These are phyloP conservation scores for Insectozyma bohioensis DNA, from an alignment of 1,139 yeast genomes.

Conservation along the genomic window DNA sequence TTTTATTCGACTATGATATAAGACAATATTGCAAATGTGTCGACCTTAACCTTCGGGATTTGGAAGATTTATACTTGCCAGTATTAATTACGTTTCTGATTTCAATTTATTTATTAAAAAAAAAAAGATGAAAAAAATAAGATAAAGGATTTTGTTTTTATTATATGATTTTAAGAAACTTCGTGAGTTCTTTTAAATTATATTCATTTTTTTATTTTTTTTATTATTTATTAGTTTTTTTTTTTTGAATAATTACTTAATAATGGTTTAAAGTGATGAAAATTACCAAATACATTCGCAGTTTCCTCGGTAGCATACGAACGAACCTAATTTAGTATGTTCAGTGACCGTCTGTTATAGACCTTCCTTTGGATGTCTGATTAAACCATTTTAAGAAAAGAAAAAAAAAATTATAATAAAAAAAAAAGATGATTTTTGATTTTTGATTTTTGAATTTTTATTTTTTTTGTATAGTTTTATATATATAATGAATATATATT, in stretches of 20 bases:
- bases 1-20: slow-evolving; percentile 79
- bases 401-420: too few relatives aligned
- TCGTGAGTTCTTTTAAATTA: slow-evolving; percentile 4
- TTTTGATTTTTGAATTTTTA: too few relatives aligned
- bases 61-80: slow-evolving; percentile 77
- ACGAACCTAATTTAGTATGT: slow-evolving; percentile 77
- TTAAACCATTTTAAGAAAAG: too few relatives aligned
- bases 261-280: slow-evolving; percentile 60
- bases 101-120: slow-evolving; percentile 4
- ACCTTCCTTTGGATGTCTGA: slow-evolving; percentile 75
- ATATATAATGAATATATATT: too few relatives aligned
- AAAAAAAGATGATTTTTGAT: too few relatives aligned
- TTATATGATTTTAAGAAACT: too few relatives aligned
- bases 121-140: neutral
- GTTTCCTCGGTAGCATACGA: slow-evolving; percentile 89
- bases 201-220: too few relatives aligned
- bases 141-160: slow-evolving; percentile 6
- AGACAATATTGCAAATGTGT: slow-evolving; percentile 54
- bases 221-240: too few relatives aligned
- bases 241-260: slow-evolving; percentile 5
- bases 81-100: slow-evolving; percentile 69
- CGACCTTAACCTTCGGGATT: slow-evolving; percentile 10
- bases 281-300: slow-evolving; percentile 77
- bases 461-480: too few relatives aligned
- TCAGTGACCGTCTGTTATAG: slow-evolving; percentile 69